Base-by-base conservation (phyloP, 306 rosid genomes). In the Cucurbita moschata region DNA sequence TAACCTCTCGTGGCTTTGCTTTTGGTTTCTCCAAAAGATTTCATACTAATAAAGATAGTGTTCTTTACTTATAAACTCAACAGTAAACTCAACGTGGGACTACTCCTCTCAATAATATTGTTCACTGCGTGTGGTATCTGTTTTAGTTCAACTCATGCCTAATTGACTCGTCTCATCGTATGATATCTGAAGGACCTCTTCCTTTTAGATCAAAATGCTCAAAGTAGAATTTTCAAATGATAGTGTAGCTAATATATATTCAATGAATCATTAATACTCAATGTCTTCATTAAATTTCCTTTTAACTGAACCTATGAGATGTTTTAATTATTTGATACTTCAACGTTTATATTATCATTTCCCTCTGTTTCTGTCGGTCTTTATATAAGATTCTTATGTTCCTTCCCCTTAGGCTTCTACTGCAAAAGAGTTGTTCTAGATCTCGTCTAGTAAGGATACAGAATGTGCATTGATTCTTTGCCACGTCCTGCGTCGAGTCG, bases 401-500 rank as follows among this genome's bases (percentile, higher is more conserved):
- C 6, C 55, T 44, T 67, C 39, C 2, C 38, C 40, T 11, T 64
- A 10, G 5, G 52, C 4, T 23, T 84, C 82, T 18, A 94, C 96
- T 50, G 96, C 96, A 8, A 86, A 52, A 56, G 96, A 88, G 79
- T 77, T 88, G 74, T 84, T 91, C 75, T 30, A 30, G 35, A 30
- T 30, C 35, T 82, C 87, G 13, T 78, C 85, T 2, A 21, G 57
- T 14, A 81, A 53, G 65, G 80, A 81, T 60, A 76, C 59, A 51
- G 81, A 44, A 19, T 42, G 67, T 44, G 80, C 72, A 74, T 83
- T 88, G 4, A 86, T 91, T 79, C 88, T 94, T 10, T 91, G 99
- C 79, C 99, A 94, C 40, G 75, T 91, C 23, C 78, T 88, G 43
- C 95, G 96, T 11, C 88, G 81, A 4, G 96, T 91, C 3, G 96